Conservation (phyloP, 148 eudicot genomes). For the Nepenthes mirabilis region DNA sequence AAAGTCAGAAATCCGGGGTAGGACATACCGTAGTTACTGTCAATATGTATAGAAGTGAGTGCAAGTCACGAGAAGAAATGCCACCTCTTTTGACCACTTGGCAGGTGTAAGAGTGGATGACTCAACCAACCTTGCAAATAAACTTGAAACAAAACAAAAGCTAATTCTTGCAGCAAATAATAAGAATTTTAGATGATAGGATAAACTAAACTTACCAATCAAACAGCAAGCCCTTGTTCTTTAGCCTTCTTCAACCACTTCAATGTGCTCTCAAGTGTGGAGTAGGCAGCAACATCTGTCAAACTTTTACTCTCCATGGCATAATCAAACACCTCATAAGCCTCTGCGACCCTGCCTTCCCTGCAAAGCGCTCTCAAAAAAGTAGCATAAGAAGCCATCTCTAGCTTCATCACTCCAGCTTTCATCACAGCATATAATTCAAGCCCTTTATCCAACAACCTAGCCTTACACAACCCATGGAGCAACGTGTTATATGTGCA, state of each 20-base stretch:
- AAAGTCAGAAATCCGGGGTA: too few species aligned
- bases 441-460: slow-evolving; percentile 46
- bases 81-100: too few species aligned
- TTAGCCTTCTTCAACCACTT: slow-evolving; percentile 82
- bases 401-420: slow-evolving; percentile 43
- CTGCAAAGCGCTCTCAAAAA: slow-evolving; percentile 65
- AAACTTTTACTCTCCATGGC: slow-evolving; percentile 77
- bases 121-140: too few species aligned
- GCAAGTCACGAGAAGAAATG: too few species aligned
- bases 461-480: slow-evolving; percentile 69
- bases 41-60: too few species aligned
- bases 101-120: too few species aligned
- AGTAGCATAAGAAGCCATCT: slow-evolving; percentile 60
- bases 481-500: slow-evolving; percentile 85
- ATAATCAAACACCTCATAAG: slow-evolving; percentile 86
- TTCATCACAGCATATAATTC: slow-evolving; percentile 51
- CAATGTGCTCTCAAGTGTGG: slow-evolving; percentile 60
- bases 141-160: too few species aligned
- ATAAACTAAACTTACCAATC: slow-evolving; percentile 13
- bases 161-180: too few species aligned
- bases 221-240: slow-evolving; percentile 72
- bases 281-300: slow-evolving; percentile 57
- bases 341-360: slow-evolving; percentile 71
- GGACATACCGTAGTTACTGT: too few species aligned
- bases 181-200: too few species aligned